Evolutionary conservation across 164 flowering plant species (phyloP), one percentile per base, ranked within the genome.

Genomic region (Aristolochia fimbriata): DNA sequence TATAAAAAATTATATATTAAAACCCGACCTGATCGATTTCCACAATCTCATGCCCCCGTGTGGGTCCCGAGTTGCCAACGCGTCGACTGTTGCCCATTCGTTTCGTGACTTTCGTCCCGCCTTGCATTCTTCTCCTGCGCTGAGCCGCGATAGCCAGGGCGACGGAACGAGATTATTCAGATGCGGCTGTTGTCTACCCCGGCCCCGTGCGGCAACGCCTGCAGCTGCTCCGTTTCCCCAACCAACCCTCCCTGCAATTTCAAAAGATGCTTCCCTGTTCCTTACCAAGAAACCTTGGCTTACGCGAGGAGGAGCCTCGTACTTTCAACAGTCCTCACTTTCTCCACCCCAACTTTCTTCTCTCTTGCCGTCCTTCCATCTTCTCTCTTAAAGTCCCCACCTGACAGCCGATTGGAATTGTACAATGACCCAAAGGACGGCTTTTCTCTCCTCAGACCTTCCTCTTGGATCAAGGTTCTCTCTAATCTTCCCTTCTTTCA

Each of bases 401-500:
- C 47, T 21, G 20, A 31, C 21, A 60, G 70, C 58, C 76, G 60
- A 30, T 61, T 75, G 64, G 80, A 84, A 70, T 84, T 81, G 65
- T 92, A 87, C 75, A 83, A 80, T 0, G 98, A 87, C 67, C 46
- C 70, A 11, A 65, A 64, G 4, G 83, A 83, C 66, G 96, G 98
- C 7, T 92, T 92, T 77, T 82, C 95, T 70, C 80, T 88, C n/a
- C 91, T 92, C 59, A 73, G 22, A 68, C 98, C 98, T 62, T 68
- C 85, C 65, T 84, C 98, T 54, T 92, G 81, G 73, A 61, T 61
- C 51, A 77, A 83, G 86, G 87, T 82, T 10, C 17, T 15, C 33
- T 15, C 46, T 30, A 55, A 4, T 27, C 9, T 55, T 21, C 24
- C 51, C 47, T 48, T 51, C 47, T 48, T 51, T 51, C 10, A 17